Evolutionary conservation across 768 basidiomycete genomes (phyloP), one percentile per base, ranked within the genome.

Genomic region (Leccinum subgranulosum): DNA sequence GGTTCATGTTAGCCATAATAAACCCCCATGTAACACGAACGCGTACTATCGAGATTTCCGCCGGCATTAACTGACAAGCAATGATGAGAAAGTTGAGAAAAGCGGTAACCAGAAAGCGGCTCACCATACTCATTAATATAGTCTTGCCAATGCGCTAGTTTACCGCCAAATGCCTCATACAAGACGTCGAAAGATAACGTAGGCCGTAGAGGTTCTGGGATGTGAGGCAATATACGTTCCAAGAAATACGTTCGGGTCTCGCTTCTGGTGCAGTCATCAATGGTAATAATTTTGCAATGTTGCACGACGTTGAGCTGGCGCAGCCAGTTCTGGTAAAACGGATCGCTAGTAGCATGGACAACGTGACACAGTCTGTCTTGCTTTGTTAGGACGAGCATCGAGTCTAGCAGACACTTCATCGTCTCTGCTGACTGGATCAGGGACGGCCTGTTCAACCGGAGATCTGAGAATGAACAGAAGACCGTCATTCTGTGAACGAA

Each of bases 361-460:
- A 92, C 86, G 65, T 92, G 89, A 65, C 87, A 89, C 14, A 93
- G 72, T n/a, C 87, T 77, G 66, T 92, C 91, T 70, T 93, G 92
- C 74, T 93, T 92, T 31, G 92, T 92, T 54, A 93, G 75, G 14
- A 92, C 91, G 19, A 92, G 82, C 83, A 92, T 89, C 12, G 90
- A 88, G 65, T 93, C 92, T 33, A 94, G 79, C 15, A 94, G 73
- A 60, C 85, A 86, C 69, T 92, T 93, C 88, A 94, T 90, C 3
- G 90, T 82, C 29, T 89, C 89, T 3, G 79, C 78, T 1, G 88
- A 90, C 62, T 88, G 85, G 43, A 92, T 88, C 45, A 92, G 76
- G 6, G 84, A 80, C 0, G 89, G 89, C 49, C 85, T 92, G 65
- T 50, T 25, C 27, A 11, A 45, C n/a, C 48, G 45, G 48, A 11